Percentiles rank a stretch among this genome's conserved stretches.
phyloP scores from a whole-genome alignment of 129 eudicot species.

The Flaveria trinervia region DNA sequence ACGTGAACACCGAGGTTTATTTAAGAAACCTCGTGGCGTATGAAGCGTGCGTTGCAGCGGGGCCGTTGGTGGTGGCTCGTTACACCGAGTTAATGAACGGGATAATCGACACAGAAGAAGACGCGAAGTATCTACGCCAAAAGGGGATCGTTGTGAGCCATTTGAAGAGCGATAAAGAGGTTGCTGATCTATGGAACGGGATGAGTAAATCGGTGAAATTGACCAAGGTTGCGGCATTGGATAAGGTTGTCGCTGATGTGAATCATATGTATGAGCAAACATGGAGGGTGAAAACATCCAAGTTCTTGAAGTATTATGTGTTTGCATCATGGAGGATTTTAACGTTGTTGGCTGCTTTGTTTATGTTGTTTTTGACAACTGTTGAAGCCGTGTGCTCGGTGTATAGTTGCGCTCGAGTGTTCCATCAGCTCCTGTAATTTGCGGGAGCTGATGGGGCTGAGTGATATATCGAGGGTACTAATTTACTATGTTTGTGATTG shows the following conservation, averaged over 20 bases:
- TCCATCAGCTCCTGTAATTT: conserved; percentile 23
- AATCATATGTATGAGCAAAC: conserved; percentile 49
- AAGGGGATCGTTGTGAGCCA: conserved; percentile 58
- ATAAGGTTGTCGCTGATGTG: conserved; percentile 67
- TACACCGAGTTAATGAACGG: conserved; percentile 85
- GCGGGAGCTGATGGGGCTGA: neutral
- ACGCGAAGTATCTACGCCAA: conserved; percentile 49
- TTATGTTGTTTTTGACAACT: conserved; percentile 47
- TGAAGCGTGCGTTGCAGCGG: conserved; percentile 58
- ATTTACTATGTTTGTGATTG: neutral
- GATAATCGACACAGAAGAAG: conserved; percentile 71
- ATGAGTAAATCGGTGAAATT: conserved; percentile 62
- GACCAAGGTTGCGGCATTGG: conserved; percentile 60
- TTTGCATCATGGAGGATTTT: conserved; percentile 64
- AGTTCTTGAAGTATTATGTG: conserved; percentile 44
- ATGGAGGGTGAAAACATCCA: conserved; percentile 56
- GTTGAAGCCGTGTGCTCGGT: conserved; percentile 51
- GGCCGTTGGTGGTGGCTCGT: conserved; percentile 69
- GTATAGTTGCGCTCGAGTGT: conserved; percentile 31
- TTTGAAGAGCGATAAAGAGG: conserved; percentile 75
- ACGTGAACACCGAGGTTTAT: conserved; percentile 52
- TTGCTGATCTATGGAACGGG: conserved; percentile 79
- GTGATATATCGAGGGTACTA: neutral
- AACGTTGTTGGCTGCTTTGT: conserved; percentile 52
- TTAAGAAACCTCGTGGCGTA: conserved; percentile 76